Evolutionary conservation across 1,139 yeast species (phyloP), one percentile per base, ranked within the genome.

Genomic region (Saccharomycopsis hybrid): DNA sequence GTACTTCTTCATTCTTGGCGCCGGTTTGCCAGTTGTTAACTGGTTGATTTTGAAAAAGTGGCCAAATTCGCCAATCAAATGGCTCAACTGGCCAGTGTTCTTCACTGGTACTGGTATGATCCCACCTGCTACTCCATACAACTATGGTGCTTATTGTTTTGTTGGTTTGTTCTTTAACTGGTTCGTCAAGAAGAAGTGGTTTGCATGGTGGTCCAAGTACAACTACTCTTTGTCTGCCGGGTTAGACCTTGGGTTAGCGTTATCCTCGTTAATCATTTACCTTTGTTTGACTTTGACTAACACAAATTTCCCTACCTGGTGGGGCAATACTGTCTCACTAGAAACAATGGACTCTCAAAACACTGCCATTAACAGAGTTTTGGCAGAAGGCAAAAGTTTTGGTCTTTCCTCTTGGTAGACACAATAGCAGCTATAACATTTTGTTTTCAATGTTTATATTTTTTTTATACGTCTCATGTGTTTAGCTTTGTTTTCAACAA

Each of bases 171-270:
- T 68, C 35, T 81, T 81, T 66, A 80, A 78, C 78, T 70, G 70
- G 59, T 66, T 70, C 60, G 64, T 79, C 57, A 76, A 73, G 57
- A 70, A 66, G 56, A 69, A 74, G 54, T 77, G 73, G 59, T 58
- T 69, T 25, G 65, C 70, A 27, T 76, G 84, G 82, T 80, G 83
- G 82, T 80, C 77, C 54, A 78, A 76, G 62, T 82, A 80, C 64
- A 80, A 77, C 58, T 82, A 80, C 60, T 73, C 82, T 5, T 65
- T 81, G 38, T 70, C 81, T n/a, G 72, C 78, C 53, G 84, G 78
- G 2, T 63, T 80, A 43, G 67, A 74, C 3, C 79, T 85, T 2
- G 86, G 85, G 24, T 73, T 78, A 36, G 85, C 85, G 0, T 72
- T 75, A 43, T 70, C 78, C 53, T 73, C 77, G 0, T 66, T 76